Base-by-base conservation (phyloP, 371 early-diverging fungal genomes). In the Rhizopus sp. region DNA sequence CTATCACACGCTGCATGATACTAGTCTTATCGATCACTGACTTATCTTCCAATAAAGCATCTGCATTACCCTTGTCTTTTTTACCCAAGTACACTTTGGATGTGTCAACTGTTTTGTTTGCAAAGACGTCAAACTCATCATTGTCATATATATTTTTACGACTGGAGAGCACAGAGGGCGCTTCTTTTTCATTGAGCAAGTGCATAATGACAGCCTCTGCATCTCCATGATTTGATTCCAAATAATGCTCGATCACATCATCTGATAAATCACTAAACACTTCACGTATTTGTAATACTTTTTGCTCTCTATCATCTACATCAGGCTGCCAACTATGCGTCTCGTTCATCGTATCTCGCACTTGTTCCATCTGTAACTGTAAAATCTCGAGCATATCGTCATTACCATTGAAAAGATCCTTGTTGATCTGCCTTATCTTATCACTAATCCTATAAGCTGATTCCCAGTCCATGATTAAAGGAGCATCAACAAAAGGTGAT, bases 71-170 rank as follows among this genome's bases (percentile, higher is more conserved):
- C 79, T 74, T 66, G 75, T 83, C 77, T 29, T 66, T 66, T 47
- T 95, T 93, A 48, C 93, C 93, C 30, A 75, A 69, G 49, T 84
- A 77, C 6, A 95, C 81, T 42, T 85, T 87, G 30, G 68, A 69
- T 41, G 68, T 57, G 59, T 94, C 90, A 10, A 93, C 69, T 0
- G 64, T 64, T 2, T 70, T 69, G 29, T 59, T 62, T 12, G 80
- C 69, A 72, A 95, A 92, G 9, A 95, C 79, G 65, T 96, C 96
- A 75, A 94, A 94, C 55, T 91, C 93, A 66, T 96, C 96, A 53
- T 92, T 90, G 63, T 96, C 95, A 68, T 92, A 94, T 12, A 95
- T 80, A 56, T 96, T 96, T 31, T 79, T 78, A 29, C 95, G 86
- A 9, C 60, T 63, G 4, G 77, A 63, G 23, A 95, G 73, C 2